Evolutionary conservation across 2,329 filamentous ascomycete genomes (phyloP).

Genomic region (Hypoxylon sp.): DNA sequence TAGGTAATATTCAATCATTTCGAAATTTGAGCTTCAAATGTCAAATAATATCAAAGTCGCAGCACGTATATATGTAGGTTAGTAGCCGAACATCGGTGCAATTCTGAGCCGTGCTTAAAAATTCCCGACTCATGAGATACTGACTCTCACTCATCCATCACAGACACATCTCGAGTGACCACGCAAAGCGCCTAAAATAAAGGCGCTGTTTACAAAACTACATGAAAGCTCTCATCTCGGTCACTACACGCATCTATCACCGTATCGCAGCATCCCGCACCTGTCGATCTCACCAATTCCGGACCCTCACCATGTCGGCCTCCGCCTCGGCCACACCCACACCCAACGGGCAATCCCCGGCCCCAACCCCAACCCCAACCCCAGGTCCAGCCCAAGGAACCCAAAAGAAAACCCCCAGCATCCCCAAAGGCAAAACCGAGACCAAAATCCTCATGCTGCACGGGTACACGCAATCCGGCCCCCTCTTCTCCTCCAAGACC

Average conservation of each 20-base stretch:
- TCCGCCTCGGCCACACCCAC: conserved; percentile 22
- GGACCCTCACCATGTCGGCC: conserved; percentile 25
- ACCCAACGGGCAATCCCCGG: neutral
- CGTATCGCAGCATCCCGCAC: neutral
- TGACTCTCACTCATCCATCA: neutral
- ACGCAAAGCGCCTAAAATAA: neutral
- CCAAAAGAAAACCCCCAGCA: conserved; percentile 36
- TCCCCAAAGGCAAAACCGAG: conserved; percentile 60
- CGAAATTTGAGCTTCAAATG: conserved; percentile 18
- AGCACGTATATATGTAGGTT: neutral
- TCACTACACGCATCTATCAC: neutral
- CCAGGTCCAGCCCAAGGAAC: neutral
- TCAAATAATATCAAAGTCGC: neutral
- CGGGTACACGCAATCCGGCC: conserved; percentile 91
- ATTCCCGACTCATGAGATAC: conserved; percentile 3
- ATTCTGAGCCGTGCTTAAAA: conserved; percentile 21
- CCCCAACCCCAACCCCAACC: neutral
- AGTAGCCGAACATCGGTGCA: conserved; percentile 17
- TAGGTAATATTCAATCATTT: neutral
- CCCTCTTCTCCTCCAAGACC: conserved; percentile 88
- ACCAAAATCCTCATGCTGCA: conserved; percentile 84
- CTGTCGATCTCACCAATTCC: neutral
- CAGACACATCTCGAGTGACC: neutral
- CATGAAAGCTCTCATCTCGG: conserved; percentile 17
- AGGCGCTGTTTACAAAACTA: neutral